Percentiles rank a stretch among this genome's conserved stretches.
phyloP scores from a whole-genome alignment of 192 early-diverging fungal genomes.

The Coemansia erecta region DNA sequence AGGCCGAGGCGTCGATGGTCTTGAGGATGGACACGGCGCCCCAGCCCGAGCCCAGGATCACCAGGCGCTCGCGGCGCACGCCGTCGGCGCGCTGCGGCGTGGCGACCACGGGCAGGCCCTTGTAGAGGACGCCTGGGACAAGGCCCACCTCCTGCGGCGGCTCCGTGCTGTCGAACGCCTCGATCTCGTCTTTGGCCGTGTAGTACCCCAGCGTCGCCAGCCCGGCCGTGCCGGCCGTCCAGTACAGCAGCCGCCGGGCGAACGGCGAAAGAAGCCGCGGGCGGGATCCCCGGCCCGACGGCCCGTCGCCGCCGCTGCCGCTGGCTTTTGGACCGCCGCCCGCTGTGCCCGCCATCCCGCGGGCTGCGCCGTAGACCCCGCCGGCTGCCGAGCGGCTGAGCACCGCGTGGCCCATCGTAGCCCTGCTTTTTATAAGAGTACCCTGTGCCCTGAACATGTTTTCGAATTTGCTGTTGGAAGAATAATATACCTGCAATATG shows the following conservation, averaged over 20 bases:
- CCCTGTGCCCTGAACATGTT: too few species aligned
- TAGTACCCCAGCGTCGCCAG: slow-evolving; percentile 20
- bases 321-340: too few species aligned
- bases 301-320: too few species aligned
- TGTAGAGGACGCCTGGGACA: slow-evolving; percentile 1
- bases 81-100: slow-evolving; percentile 4
- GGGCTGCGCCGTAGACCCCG: too few species aligned
- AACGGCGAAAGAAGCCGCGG: slow-evolving; percentile 5
- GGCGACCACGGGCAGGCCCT: slow-evolving; percentile 31
- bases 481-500: too few species aligned
- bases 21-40: slow-evolving; percentile 62
- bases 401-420: too few species aligned
- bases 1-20: slow-evolving; percentile 66
- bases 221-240: slow-evolving; percentile 18
- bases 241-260: slow-evolving; percentile 20
- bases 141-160: slow-evolving; percentile 38
- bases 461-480: too few species aligned
- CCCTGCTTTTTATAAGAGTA: too few species aligned
- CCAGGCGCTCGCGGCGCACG: slow-evolving; percentile 37
- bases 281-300: too few species aligned
- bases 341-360: too few species aligned
- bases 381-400: too few species aligned
- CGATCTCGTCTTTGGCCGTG: slow-evolving; percentile 34
- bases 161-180: slow-evolving; percentile 38
- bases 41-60: slow-evolving; percentile 54